A percentile compares a stretch with the other conserved stretches of the same genome.
Evolutionary conservation across 2,329 filamentous ascomycete species (phyloP).

Genomic region (Colletotrichum melonis): DNA sequence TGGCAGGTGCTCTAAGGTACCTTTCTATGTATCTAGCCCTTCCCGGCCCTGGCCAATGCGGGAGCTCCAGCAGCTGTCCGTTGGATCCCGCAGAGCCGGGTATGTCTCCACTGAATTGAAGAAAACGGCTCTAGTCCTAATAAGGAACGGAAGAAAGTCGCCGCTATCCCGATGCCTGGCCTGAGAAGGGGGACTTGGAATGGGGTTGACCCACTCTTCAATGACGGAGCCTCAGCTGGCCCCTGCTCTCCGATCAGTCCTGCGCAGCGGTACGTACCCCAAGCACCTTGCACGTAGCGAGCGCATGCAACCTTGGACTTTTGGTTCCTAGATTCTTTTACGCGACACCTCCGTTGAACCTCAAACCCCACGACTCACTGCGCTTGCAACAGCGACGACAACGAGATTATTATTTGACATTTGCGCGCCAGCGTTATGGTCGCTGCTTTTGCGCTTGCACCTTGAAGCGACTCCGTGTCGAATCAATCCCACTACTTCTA

Average conservation of each 20-base stretch:
- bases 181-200: background rate
- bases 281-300: background rate
- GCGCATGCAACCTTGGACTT: constrained; percentile 4
- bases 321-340: constrained; percentile 22
- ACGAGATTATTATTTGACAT: background rate
- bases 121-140: background rate
- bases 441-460: background rate
- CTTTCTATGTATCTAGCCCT: too few species aligned
- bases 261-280: constrained; percentile 23
- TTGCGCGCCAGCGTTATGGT: constrained; percentile 24
- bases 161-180: background rate
- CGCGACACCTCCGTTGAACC: constrained; percentile 13
- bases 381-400: background rate
- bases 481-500: background rate
- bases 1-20: background rate
- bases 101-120: constrained; percentile 1
- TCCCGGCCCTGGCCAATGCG: background rate
- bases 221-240: constrained; percentile 8
- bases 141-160: background rate
- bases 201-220: background rate
- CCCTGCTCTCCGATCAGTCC: constrained; percentile 3
- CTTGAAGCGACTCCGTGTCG: background rate
- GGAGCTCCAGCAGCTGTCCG: constrained; percentile 2
- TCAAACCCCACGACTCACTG: background rate
- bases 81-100: background rate